phyloP scores from a whole-genome alignment of 805 yeast species.

The Pichia cephalocereana region DNA sequence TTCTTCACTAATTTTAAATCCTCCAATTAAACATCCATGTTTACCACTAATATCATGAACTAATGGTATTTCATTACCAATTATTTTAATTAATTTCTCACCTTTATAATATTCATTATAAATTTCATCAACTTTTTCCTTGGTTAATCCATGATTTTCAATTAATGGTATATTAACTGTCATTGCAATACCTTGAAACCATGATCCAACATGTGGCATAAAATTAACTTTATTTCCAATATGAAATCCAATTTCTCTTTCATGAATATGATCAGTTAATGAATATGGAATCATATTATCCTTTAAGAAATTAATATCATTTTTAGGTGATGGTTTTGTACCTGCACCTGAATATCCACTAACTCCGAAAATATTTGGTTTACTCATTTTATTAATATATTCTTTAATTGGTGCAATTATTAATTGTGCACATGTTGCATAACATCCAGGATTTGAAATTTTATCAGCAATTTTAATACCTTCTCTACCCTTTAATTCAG shows the following conservation, averaged over 20 bases:
- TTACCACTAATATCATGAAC: slow-evolving; percentile 88
- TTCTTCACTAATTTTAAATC: slow-evolving; percentile 83
- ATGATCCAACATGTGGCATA: slow-evolving; percentile 95
- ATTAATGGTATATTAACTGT: slow-evolving; percentile 87
- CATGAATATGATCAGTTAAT: slow-evolving; percentile 94
- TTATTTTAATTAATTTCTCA: slow-evolving; percentile 75
- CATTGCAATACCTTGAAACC: slow-evolving; percentile 98
- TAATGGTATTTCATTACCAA: slow-evolving; percentile 90
- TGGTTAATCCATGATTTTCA: slow-evolving; percentile 43
- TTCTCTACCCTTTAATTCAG: slow-evolving; percentile 73
- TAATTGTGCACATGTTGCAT: slow-evolving; percentile 96
- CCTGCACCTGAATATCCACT: slow-evolving; percentile 99
- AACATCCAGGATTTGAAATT: slow-evolving; percentile 97
- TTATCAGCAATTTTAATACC: slow-evolving; percentile 62
- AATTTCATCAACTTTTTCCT: slow-evolving; percentile 75
- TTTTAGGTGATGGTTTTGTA: slow-evolving; percentile 95
- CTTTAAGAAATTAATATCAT: slow-evolving; percentile 63
- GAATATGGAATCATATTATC: slow-evolving; percentile 93
- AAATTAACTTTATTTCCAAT: slow-evolving; percentile 77
- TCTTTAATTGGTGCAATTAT: slow-evolving; percentile 82
- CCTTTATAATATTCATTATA: slow-evolving; percentile 84
- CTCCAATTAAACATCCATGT: slow-evolving; percentile 93
- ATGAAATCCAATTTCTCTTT: slow-evolving; percentile 79
- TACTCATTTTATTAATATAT: slow-evolving; percentile 42
- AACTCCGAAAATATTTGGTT: slow-evolving; percentile 87